A percentile compares a stretch with the other conserved stretches of the same genome.
Evolutionary conservation across 2,329 filamentous ascomycete species (phyloP).

Genomic region (Hypoxylon sp.): DNA sequence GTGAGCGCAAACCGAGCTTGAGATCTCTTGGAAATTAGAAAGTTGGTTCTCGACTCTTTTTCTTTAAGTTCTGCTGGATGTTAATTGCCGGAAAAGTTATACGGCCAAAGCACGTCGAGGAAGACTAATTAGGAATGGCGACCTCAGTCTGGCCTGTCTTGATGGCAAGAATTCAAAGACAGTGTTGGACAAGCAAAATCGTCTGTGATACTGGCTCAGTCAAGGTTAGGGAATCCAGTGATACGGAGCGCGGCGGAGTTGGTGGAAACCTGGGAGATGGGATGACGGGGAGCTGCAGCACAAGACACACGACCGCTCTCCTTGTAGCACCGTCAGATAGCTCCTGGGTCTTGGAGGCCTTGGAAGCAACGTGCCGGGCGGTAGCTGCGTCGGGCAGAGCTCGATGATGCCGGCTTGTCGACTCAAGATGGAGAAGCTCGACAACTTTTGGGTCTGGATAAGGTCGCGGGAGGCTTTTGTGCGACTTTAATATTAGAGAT

Average conservation of each 20-base stretch:
- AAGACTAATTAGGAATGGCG: constrained; percentile 40
- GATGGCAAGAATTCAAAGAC: constrained; percentile 54
- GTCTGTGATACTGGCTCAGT: constrained; percentile 64
- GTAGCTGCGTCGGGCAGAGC: constrained; percentile 49
- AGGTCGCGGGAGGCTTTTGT: constrained; percentile 54
- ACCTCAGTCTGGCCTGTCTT: constrained; percentile 40
- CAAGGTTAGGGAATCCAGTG: constrained; percentile 60
- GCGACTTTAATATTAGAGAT: constrained; percentile 56
- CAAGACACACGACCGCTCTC: constrained; percentile 52
- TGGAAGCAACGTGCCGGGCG: constrained; percentile 48
- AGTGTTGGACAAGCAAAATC: constrained; percentile 65
- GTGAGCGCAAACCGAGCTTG: constrained; percentile 26
- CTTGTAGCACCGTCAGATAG: constrained; percentile 51
- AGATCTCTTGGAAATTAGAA: constrained; percentile 21
- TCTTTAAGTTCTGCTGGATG: constrained; percentile 32
- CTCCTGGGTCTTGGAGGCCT: constrained; percentile 49
- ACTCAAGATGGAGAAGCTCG: constrained; percentile 51
- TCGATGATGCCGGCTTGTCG: constrained; percentile 49
- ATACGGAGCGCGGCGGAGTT: constrained; percentile 65
- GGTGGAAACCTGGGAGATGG: constrained; percentile 58
- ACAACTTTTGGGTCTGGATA: constrained; percentile 50
- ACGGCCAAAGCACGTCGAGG: constrained; percentile 38
- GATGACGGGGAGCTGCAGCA: constrained; percentile 63
- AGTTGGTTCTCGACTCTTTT: constrained; percentile 25
- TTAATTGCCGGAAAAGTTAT: constrained; percentile 45